These are phyloP conservation scores for Micractinium sp. DNA, from an alignment of 139 green algal species.

Conservation along the genomic window DNA sequence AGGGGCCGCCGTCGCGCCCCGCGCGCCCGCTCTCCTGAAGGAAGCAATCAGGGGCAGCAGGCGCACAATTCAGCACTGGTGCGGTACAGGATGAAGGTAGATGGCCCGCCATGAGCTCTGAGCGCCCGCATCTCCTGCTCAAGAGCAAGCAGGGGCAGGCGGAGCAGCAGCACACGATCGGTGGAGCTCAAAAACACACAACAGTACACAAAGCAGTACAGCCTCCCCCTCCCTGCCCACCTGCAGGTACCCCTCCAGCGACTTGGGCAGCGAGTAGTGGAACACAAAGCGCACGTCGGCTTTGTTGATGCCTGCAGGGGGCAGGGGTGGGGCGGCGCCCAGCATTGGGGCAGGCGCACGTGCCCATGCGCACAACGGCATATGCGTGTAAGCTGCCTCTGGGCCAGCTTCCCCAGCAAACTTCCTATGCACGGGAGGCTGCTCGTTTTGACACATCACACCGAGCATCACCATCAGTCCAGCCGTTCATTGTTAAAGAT, in stretches of 20 bases:
- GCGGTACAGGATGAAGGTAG: too few relatives aligned
- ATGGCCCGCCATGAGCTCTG: too few relatives aligned
- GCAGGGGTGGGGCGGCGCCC: background rate
- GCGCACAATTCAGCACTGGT: background rate
- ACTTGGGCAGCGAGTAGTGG: constrained; percentile 91
- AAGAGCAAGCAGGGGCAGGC: background rate
- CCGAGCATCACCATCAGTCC: constrained; percentile 30
- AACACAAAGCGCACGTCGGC: constrained; percentile 89
- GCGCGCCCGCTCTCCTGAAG: constrained; percentile 83
- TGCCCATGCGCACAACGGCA: background rate
- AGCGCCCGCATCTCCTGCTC: background rate
- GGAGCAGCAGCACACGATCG: background rate
- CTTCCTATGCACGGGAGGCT: background rate
- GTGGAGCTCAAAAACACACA: too few relatives aligned
- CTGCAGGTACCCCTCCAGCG: constrained; percentile 88
- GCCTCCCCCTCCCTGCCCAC: constrained; percentile 20
- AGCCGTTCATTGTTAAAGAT: background rate
- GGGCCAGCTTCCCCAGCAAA: background rate
- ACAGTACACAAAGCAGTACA: background rate
- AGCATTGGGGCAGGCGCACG: background rate
- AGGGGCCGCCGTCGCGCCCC: constrained; percentile 76
- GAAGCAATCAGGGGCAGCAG: background rate
- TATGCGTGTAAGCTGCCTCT: background rate
- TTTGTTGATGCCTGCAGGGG: constrained; percentile 78
- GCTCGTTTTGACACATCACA: too few relatives aligned